These are phyloP conservation scores for Nadsonia starkeyi-henricii DNA, from an alignment of 1,139 yeast genomes.

Conservation along the genomic window DNA sequence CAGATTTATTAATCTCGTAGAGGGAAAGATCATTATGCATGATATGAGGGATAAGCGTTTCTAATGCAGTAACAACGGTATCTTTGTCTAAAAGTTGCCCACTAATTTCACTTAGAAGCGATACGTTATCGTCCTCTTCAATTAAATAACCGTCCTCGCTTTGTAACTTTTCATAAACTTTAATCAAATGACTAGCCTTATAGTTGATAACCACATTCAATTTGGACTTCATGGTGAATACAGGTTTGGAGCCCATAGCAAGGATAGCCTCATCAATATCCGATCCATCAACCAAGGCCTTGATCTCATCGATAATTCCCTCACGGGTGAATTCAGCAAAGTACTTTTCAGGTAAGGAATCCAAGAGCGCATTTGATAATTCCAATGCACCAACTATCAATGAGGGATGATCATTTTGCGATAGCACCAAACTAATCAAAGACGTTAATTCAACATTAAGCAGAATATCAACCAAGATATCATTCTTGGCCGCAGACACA, in stretches of 20 bases:
- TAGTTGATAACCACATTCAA: background rate
- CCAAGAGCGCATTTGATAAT: slow-evolving; percentile 33
- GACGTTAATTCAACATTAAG: slow-evolving; percentile 21
- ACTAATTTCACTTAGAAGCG: background rate
- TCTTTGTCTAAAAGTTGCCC: background rate
- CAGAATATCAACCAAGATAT: slow-evolving; percentile 14
- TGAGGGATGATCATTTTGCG: slow-evolving; percentile 32
- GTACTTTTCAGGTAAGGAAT: slow-evolving; percentile 32
- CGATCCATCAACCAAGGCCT: background rate
- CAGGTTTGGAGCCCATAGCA: too few relatives aligned
- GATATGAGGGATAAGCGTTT: background rate
- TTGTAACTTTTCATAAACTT: background rate
- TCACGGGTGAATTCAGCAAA: slow-evolving; percentile 49
- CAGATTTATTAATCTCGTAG: background rate
- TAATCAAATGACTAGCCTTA: background rate
- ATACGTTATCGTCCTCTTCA: background rate
- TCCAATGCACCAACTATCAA: slow-evolving; percentile 43
- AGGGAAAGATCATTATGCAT: background rate
- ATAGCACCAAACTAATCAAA: slow-evolving; percentile 55
- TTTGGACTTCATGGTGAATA: background rate
- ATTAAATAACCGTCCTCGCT: background rate
- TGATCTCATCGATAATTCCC: slow-evolving; percentile 50
- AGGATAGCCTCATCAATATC: too few relatives aligned
- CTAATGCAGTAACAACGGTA: background rate
- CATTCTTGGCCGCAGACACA: slow-evolving; percentile 21